Evolutionary conservation across 2,329 filamentous ascomycete genomes (phyloP), one percentile per base, ranked within the genome.

Genomic region (Exophiala lecanii-corni): DNA sequence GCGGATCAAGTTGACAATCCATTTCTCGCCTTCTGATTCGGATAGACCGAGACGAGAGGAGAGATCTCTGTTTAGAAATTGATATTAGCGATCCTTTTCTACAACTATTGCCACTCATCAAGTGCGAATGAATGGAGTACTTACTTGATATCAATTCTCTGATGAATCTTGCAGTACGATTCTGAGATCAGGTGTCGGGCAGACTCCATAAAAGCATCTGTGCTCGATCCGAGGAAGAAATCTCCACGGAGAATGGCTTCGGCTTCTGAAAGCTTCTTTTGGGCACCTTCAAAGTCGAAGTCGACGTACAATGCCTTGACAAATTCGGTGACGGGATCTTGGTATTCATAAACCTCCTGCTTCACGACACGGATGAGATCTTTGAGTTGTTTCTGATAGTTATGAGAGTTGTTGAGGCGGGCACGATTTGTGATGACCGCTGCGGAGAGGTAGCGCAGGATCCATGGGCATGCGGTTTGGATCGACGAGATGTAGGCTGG

Each of bases 101-200:
- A n/a, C n/a, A n/a, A n/a, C n/a, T n/a, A n/a, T 33, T 56, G 5
- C 23, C 50, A 52, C 52, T 53, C 60, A 17, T 25, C 37, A 23
- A 38, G 13, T 34, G 30, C 12, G n/a, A n/a, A n/a, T n/a, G n/a
- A 5, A 39, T 21, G 26, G 18, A 25, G 15, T 19, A 66, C 75
- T 59, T 65, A 82, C 78, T 89, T 89, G 67, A 98, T 97, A 67
- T 97, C 91, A 65, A 98, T 98, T 59, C 91, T 80, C 64, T 94
- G 89, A 69, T 97, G 94, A 65, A 98, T 98, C 80, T 97, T 97
- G 86, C 92, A 98, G 78, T 98, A 98, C 67, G 82, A 89, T 75
- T 98, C 92, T 41, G 91, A 97, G 66, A 98, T 97, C 49, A 98
- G 76, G 74, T 98, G 92, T 62, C 92, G 79, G 28, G 92, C 92